Base-by-base conservation (phyloP, 2,329 filamentous ascomycete species). In the Alternaria burnsii region DNA sequence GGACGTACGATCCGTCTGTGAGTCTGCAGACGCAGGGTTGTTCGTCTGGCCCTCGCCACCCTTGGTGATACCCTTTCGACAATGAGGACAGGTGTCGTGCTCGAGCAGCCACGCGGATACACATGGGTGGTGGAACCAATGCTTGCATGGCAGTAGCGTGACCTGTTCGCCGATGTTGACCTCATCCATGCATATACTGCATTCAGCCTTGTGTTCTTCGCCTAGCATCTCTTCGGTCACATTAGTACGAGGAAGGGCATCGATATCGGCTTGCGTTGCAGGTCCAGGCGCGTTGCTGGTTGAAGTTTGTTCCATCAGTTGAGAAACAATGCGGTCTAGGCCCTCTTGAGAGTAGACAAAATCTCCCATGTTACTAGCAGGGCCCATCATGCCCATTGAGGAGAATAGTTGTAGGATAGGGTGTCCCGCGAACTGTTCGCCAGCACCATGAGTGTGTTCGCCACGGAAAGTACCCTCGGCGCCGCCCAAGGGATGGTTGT, bases 171-270 rank as follows among this genome's bases (percentile, higher is more conserved):
- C 91, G 36, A 91, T 74, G 26, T 87, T 84, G 63, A 96, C 89
- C 28, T 91, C 87, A 56, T 97, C 93, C 82, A 98, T 97, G 79
- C 95, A 99, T 59, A 99, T 97, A 36, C 92, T 94, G 77, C 95
- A 99, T 73, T 97, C 94, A 1, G 86, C 87, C 52, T 82, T 85
- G 42, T 88, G 90, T 59, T 90, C 91, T 5, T 81, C 79, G 7
- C 85, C 86, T 55, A 96, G 82, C 86, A 96, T 89, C 42, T 89
- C 85, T 58, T 86, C 82, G 52, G 92, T 87, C 2, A 95, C 82
- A 43, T 86, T 86, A 67, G 89, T 90, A 69, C 89, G 90, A 9
- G 92, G 87, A 5, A 99, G 81, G 4, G 86, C 85, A 26, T 86
- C 84, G 55, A 99, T 94, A 0, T 92, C 91, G 46, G 86, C 85